Evolutionary conservation across 2,329 filamentous ascomycete genomes (phyloP).

Genomic region (Aspergillus sp.): DNA sequence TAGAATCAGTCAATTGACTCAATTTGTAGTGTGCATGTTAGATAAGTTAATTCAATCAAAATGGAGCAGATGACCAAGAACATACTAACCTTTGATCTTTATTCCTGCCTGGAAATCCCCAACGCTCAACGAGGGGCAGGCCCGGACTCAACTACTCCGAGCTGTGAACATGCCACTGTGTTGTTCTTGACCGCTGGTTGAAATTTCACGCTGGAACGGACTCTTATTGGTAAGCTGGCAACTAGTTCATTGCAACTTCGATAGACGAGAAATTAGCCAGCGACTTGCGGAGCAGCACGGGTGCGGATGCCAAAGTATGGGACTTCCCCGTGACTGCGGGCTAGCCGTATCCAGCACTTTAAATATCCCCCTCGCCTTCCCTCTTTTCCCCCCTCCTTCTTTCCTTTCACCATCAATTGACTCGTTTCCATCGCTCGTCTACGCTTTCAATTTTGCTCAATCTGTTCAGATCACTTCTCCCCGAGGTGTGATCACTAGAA

Average conservation of each 20-base stretch:
- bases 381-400: constrained; percentile 2
- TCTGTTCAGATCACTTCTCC: constrained; percentile 49
- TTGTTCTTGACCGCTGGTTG: not conserved
- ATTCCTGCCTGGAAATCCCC: too few species aligned
- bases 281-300: constrained; percentile 7
- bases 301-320: too few species aligned
- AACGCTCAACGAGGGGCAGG: too few species aligned
- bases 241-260: not conserved
- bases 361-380: constrained; percentile 5
- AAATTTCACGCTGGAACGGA: not conserved
- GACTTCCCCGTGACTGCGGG: constrained; percentile 9
- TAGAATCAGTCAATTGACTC: too few species aligned
- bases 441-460: constrained; percentile 37
- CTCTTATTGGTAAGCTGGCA: not conserved
- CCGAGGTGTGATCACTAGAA: constrained; percentile 58
- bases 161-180: not conserved
- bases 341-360: constrained; percentile 1
- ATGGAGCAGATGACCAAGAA: too few species aligned
- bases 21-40: not conserved
- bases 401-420: constrained; percentile 13
- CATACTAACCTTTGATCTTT: too few species aligned
- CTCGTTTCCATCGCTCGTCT: constrained; percentile 12
- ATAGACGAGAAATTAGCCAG: not conserved
- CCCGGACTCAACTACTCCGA: not conserved
- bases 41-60: not conserved